Evolutionary conservation across 257 asterid genomes (phyloP), one percentile per base, ranked within the genome.

Genomic region (Handroanthus guayacan): DNA sequence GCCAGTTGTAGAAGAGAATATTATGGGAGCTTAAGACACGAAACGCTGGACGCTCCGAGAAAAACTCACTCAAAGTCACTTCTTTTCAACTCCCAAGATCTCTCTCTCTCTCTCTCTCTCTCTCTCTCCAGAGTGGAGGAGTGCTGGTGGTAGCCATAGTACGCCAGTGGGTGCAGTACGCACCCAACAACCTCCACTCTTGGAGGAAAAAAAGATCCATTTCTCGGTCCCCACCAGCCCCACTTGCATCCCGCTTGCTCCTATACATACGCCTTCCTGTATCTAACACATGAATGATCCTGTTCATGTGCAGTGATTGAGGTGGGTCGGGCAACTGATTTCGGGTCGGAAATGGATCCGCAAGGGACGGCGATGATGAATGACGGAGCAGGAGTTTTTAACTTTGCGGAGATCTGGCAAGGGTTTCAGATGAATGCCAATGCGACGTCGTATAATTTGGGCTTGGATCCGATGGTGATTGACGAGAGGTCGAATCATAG

Each of bases 381-480:
- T 55, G 73, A 72, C 75, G 79, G 85, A 10, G 80, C 72, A 39
- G 81, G 79, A 45, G 78, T 51, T 16, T 75, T 48, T 55, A 75
- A 65, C 66, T 75, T 69, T 45, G 79, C 84, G 56, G 87, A 86
- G 85, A 86, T 79, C 82, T 86, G 90, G 87, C 86, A 79, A 58
- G 82, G 82, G 48, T 86, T 83, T 69, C 84, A 77, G 44, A 31
- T 47, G 63, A 69, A 62, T 34, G 74, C 80, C 56, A 81, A 79
- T 74, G 83, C 81, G 75, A 43, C 76, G 69, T 45, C 84, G 69
- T 81, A 75, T 61, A 45, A 62, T 37, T 13, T 85, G 61, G 79
- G 60, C 41, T 43, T 82, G 82, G 87, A 86, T 80, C 81, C 81
- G 3, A 64, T 71, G 82, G 72, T 38, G 78, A 50, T 73, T 38